Conservation (phyloP, 2,329 filamentous ascomycete genomes). For the Alternaria alternata region DNA sequence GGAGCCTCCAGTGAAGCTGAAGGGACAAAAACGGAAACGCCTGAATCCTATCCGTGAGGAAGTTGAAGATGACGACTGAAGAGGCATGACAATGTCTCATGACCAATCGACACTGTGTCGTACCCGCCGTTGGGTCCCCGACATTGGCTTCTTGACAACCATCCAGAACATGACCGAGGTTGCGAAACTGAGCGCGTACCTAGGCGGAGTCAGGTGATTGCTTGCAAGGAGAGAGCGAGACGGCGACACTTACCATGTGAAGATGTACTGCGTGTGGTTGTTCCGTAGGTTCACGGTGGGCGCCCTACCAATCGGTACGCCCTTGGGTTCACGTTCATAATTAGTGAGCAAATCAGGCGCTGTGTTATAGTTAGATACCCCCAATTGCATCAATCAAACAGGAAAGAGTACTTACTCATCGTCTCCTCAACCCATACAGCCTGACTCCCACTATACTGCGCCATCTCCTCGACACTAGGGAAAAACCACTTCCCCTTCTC, state of each 20-base stretch:
- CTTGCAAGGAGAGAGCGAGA: not conserved
- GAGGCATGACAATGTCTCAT: constrained; percentile 38
- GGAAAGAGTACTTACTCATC: constrained; percentile 69
- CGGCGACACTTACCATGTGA: constrained; percentile 79
- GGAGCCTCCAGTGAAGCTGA: constrained; percentile 58
- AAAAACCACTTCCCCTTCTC: constrained; percentile 91
- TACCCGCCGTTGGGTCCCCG: constrained; percentile 75
- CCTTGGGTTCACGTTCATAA: constrained; percentile 78
- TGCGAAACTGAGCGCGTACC: constrained; percentile 84
- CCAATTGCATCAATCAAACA: constrained; percentile 12
- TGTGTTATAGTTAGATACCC: constrained; percentile 53
- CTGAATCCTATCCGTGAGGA: constrained; percentile 54
- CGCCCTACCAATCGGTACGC: constrained; percentile 86
- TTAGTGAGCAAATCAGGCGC: constrained; percentile 80
- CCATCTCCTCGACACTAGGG: constrained; percentile 93
- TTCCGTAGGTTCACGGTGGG: constrained; percentile 94
- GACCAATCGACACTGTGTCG: constrained; percentile 80
- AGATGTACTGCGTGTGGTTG: constrained; percentile 98
- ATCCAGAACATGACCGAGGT: constrained; percentile 97
- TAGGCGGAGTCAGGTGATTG: constrained; percentile 52
- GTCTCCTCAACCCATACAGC: constrained; percentile 96
- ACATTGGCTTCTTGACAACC: constrained; percentile 86
- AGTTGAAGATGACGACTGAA: constrained; percentile 55
- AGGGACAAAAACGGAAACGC: constrained; percentile 53
- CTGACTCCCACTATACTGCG: constrained; percentile 79